Evolutionary conservation across 495 filamentous ascomycete genomes (phyloP).

Genomic region (Penicillium silybi): DNA sequence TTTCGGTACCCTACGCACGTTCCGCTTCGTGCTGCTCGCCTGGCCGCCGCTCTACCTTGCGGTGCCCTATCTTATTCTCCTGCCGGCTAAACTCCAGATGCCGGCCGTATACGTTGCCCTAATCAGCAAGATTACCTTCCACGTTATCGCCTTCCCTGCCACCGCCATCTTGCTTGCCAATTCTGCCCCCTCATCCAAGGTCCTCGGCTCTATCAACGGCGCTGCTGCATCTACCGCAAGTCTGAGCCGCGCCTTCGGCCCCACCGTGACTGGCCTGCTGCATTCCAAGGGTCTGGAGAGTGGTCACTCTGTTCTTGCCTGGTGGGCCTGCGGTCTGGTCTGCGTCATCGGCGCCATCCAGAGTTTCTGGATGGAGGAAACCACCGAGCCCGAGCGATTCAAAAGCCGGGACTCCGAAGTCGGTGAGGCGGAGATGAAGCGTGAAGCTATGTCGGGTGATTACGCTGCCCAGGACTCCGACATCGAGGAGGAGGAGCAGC

Average conservation of each 20-base stretch:
- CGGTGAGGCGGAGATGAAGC: slow-evolving; percentile 27
- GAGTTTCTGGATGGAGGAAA: slow-evolving; percentile 51
- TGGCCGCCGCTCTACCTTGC: slow-evolving; percentile 89
- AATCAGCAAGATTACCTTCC: slow-evolving; percentile 83
- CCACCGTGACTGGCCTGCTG: slow-evolving; percentile 79
- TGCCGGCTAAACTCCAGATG: slow-evolving; percentile 67
- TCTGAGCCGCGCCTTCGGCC: slow-evolving; percentile 79
- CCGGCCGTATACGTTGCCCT: slow-evolving; percentile 69
- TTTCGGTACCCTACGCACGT: slow-evolving; percentile 73
- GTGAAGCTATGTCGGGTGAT: slow-evolving; percentile 18
- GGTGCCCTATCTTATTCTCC: slow-evolving; percentile 83
- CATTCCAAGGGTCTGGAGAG: slow-evolving; percentile 73
- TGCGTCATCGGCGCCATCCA: slow-evolving; percentile 65
- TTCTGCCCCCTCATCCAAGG: slow-evolving; percentile 71
- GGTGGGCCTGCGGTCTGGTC: slow-evolving; percentile 83
- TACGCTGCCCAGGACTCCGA: slow-evolving; percentile 19
- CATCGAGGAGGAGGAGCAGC: slow-evolving; percentile 37
- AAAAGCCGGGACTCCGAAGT: slow-evolving; percentile 20
- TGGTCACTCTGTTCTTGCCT: slow-evolving; percentile 81
- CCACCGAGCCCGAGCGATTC: slow-evolving; percentile 28
- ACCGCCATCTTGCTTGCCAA: slow-evolving; percentile 82
- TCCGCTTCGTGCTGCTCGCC: slow-evolving; percentile 69
- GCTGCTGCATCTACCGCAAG: slow-evolving; percentile 89
- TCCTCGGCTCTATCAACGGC: slow-evolving; percentile 88
- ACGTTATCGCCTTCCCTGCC: slow-evolving; percentile 81